phyloP scores from a whole-genome alignment of 169 alveolate species.

The Cyclospora cayetanensis region DNA sequence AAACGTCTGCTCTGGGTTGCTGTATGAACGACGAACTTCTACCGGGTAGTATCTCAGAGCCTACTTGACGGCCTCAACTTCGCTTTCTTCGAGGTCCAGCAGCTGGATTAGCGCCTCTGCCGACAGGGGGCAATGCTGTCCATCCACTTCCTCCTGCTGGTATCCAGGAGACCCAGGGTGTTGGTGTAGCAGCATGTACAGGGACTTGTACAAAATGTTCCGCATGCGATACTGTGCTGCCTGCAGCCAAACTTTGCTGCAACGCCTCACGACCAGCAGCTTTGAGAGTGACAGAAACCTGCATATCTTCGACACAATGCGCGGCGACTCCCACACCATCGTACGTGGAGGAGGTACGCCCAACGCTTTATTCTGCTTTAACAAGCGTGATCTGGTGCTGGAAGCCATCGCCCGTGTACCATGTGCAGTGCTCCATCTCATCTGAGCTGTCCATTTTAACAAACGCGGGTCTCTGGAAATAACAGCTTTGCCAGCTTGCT shows the following conservation, averaged over 20 bases:
- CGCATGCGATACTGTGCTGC: constrained; percentile 72
- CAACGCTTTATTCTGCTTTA: background rate
- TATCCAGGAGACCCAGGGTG: background rate
- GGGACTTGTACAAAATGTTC: constrained; percentile 44
- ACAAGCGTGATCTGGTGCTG: background rate
- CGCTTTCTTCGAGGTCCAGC: constrained; percentile 3
- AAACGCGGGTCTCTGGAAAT: background rate
- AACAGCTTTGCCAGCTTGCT: background rate
- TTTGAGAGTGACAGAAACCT: constrained; percentile 47
- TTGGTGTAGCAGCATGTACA: constrained; percentile 36
- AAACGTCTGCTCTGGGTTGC: background rate
- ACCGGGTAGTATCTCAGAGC: background rate
- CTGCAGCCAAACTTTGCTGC: constrained; percentile 47
- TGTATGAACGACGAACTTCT: background rate
- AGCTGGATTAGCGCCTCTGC: constrained; percentile 46
- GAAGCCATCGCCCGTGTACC: background rate
- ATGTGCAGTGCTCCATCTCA: background rate
- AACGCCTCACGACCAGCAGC: constrained; percentile 57
- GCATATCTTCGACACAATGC: constrained; percentile 24
- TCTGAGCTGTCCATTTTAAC: background rate
- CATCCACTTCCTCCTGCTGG: background rate
- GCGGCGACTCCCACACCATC: constrained; percentile 57
- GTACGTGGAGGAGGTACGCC: background rate
- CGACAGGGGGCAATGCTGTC: constrained; percentile 37
- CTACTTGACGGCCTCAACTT: constrained; percentile 38